phyloP scores from a whole-genome alignment of 177 flowering plant species.

The Vitis hybrid region DNA sequence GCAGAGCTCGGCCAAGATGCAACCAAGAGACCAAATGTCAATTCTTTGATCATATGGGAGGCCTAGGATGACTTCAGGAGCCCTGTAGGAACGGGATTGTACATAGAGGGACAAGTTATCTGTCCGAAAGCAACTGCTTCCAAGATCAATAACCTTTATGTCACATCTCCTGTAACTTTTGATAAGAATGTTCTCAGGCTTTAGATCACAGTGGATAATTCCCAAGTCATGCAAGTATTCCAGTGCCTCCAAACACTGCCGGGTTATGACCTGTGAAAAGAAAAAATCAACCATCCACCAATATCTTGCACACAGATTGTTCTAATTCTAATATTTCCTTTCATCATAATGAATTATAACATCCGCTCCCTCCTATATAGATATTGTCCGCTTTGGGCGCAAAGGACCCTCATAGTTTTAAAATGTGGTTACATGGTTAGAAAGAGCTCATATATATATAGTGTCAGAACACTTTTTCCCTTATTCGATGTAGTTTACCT shows the following conservation, averaged over 20 bases:
- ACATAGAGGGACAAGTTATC: slow-evolving; percentile 85
- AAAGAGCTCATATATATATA: no score
- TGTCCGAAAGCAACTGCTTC: slow-evolving; percentile 86
- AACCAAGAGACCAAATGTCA: slow-evolving; percentile 95
- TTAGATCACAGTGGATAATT: slow-evolving; percentile 90
- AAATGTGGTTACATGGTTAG: no score
- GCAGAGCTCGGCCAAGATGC: slow-evolving; percentile 88
- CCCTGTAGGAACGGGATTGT: slow-evolving; percentile 95
- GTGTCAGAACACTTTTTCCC: no score
- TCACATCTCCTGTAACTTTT: slow-evolving; percentile 85
- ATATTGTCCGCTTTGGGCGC: no score
- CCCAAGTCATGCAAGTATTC: slow-evolving; percentile 76
- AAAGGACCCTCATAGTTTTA: no score
- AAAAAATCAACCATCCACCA: neutral
- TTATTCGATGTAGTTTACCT: no score
- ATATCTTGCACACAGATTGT: neutral
- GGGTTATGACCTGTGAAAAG: slow-evolving; percentile 59
- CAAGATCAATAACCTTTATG: slow-evolving; percentile 95
- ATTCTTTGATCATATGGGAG: slow-evolving; percentile 81
- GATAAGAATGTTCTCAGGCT: slow-evolving; percentile 94
- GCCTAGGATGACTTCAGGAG: slow-evolving; percentile 96
- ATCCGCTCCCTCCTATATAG: no score
- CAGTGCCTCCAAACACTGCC: slow-evolving; percentile 90
- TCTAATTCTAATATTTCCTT: neutral
- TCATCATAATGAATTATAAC: no score